Evolutionary conservation across 805 yeast genomes (phyloP).

Genomic region (Cyberlindnera galapagoensis): DNA sequence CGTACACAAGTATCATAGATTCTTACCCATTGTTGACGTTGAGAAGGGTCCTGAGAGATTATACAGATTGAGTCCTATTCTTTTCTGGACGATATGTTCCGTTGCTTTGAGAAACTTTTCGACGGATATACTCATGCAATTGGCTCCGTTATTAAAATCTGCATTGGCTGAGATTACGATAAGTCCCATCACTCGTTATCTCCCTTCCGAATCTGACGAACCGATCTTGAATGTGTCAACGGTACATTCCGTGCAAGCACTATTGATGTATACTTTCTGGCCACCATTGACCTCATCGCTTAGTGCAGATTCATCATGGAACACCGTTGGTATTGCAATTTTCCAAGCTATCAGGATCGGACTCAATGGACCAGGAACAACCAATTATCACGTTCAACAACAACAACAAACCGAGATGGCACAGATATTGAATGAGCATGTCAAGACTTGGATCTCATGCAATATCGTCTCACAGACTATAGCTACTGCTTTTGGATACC

Average conservation of each 20-base stretch:
- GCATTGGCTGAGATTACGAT: slow-evolving; percentile 83
- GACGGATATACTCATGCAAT: slow-evolving; percentile 39
- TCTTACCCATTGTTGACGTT: slow-evolving; percentile 83
- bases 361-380: slow-evolving; percentile 67
- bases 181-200: slow-evolving; percentile 80
- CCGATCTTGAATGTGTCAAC: slow-evolving; percentile 84
- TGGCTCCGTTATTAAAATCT: slow-evolving; percentile 67
- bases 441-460: slow-evolving; percentile 89
- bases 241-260: slow-evolving; percentile 92
- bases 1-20: slow-evolving; percentile 72
- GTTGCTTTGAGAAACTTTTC: slow-evolving; percentile 68
- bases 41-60: slow-evolving; percentile 75
- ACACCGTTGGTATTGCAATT: slow-evolving; percentile 86
- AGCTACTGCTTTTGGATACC: slow-evolving; percentile 91
- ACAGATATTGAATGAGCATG: slow-evolving; percentile 60
- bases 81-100: slow-evolving; percentile 91
- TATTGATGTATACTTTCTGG: slow-evolving; percentile 85
- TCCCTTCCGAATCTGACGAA: slow-evolving; percentile 71
- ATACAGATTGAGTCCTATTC: slow-evolving; percentile 73
- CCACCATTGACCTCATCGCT: slow-evolving; percentile 93
- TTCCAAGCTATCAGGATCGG: slow-evolving; percentile 93
- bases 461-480: slow-evolving; percentile 85
- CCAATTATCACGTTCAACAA: slow-evolving; percentile 37
- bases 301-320: slow-evolving; percentile 95
- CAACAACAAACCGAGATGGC: slow-evolving; percentile 24